Conservation (phyloP, 352 stramenopile species). For the Phytopythium montanum region DNA sequence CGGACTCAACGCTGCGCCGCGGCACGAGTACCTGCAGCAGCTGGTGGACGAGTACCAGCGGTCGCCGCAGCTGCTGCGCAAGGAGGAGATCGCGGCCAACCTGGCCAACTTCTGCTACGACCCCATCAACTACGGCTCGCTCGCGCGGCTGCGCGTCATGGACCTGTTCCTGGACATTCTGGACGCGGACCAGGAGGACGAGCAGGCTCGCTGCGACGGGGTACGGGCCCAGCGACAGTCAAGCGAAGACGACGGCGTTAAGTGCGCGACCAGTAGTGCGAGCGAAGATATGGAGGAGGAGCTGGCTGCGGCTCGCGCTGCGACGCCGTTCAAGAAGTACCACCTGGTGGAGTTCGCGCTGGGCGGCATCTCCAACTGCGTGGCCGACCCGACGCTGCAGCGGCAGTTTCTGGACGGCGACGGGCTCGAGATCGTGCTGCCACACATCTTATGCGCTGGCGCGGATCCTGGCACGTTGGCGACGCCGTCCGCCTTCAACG, state of each 20-base stretch:
- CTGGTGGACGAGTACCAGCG: conserved; percentile 74
- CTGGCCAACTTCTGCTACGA: conserved; percentile 86
- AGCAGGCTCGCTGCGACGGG: not conserved
- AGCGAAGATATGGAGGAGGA: not conserved
- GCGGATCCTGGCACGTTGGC: not conserved
- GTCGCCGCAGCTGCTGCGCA: conserved; percentile 47
- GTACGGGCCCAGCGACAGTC: not conserved
- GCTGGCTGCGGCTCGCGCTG: conserved; percentile 4
- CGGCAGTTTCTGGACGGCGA: conserved; percentile 46
- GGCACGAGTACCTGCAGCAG: conserved; percentile 76
- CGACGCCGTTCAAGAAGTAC: conserved; percentile 14
- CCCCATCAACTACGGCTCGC: conserved; percentile 72
- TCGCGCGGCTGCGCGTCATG: conserved; percentile 57
- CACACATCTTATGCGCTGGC: conserved; percentile 32
- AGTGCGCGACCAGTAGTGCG: not conserved
- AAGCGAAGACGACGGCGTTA: not conserved
- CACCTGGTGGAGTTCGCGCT: conserved; percentile 66
- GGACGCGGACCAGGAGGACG: conserved; percentile 33
- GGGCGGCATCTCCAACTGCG: conserved; percentile 75
- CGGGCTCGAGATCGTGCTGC: conserved; percentile 37
- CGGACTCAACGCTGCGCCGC: conserved; percentile 57
- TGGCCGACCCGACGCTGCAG: conserved; percentile 54
- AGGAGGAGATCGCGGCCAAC: conserved; percentile 76
- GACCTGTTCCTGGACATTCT: conserved; percentile 80
- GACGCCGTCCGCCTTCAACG: conserved; percentile 30